phyloP scores from a whole-genome alignment of 1,284 basidiomycete genomes.

The Rhodotorula sp. region DNA sequence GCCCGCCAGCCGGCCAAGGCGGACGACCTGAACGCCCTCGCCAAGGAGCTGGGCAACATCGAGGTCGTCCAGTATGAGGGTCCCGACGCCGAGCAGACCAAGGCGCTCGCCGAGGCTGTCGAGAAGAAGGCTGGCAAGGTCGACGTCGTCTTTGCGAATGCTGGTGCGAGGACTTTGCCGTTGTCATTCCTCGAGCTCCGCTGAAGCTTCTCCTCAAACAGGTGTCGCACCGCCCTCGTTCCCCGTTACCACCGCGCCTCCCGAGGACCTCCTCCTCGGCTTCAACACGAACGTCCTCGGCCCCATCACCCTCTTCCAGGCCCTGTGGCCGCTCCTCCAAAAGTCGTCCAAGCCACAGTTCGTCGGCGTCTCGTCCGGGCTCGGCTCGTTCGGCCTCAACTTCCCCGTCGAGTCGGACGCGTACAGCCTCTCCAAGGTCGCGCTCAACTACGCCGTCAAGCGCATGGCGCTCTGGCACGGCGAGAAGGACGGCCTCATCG shows the following conservation, averaged over 20 bases:
- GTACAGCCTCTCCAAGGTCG: constrained; percentile 15
- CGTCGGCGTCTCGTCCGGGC: constrained; percentile 8
- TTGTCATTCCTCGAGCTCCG: neutral
- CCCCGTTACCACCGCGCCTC: neutral
- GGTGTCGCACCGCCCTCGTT: neutral
- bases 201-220: neutral
- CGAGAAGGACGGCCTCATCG: constrained; percentile 2
- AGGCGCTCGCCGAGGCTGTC: constrained; percentile 13
- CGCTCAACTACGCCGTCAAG: constrained; percentile 2
- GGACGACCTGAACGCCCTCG: neutral
- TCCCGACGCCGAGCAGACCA: constrained; percentile 7
- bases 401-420: neutral
- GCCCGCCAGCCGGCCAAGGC: constrained; percentile 36
- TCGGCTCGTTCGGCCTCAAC: constrained; percentile 2
- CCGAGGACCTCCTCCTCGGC: neutral
- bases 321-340: constrained; percentile 12
- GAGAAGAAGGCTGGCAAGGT: constrained; percentile 19
- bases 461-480: constrained; percentile 1
- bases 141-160: constrained; percentile 35
- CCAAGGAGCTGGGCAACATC: constrained; percentile 1
- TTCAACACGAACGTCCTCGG: constrained; percentile 29
- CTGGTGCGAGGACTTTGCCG: constrained; percentile 6
- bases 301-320: constrained; percentile 23
- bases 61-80: constrained; percentile 25
- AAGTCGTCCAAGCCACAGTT: constrained; percentile 18